These are phyloP conservation scores for Streptanthus diversifolius DNA, from an alignment of 345 rosid genomes.

Conservation along the genomic window DNA sequence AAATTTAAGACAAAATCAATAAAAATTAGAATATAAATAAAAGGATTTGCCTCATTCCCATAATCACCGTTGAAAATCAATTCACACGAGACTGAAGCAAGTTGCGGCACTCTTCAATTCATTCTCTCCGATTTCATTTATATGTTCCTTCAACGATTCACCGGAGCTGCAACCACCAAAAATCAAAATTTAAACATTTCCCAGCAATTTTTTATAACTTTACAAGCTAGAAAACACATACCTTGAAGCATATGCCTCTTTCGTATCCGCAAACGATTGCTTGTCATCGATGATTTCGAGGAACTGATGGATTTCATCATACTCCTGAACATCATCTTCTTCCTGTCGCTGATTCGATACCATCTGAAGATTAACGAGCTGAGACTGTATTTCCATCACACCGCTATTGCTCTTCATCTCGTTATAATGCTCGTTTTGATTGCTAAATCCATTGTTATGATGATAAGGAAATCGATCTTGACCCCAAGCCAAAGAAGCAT, in stretches of 20 bases:
- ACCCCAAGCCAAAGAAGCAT: conserved; percentile 6
- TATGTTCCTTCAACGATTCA: conserved; percentile 53
- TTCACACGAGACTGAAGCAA: conserved; percentile 76
- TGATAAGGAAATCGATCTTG: conserved; percentile 28
- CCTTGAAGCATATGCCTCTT: conserved; percentile 61
- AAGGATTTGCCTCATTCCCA: not conserved
- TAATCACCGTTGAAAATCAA: conserved; percentile 19
- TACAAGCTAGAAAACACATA: not conserved
- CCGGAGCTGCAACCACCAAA: conserved; percentile 51
- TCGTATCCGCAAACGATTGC: conserved; percentile 68
- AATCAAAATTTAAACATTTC: not conserved
- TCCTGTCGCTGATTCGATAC: conserved; percentile 37
- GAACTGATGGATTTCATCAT: conserved; percentile 73
- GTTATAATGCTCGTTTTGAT: conserved; percentile 24
- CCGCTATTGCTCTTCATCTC: conserved; percentile 24
- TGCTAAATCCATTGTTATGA: conserved; percentile 41
- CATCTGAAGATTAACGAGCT: conserved; percentile 42
- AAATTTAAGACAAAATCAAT: no score
- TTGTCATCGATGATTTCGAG: conserved; percentile 74
- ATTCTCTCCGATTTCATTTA: conserved; percentile 52
- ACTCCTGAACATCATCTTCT: conserved; percentile 39
- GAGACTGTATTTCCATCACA: conserved; percentile 48
- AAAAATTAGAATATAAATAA: not conserved
- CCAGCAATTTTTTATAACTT: not conserved
- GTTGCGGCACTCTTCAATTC: conserved; percentile 87